Evolutionary conservation across 1,284 basidiomycete species (phyloP).

Genomic region (Apiotrichum akiyoshidainum): DNA sequence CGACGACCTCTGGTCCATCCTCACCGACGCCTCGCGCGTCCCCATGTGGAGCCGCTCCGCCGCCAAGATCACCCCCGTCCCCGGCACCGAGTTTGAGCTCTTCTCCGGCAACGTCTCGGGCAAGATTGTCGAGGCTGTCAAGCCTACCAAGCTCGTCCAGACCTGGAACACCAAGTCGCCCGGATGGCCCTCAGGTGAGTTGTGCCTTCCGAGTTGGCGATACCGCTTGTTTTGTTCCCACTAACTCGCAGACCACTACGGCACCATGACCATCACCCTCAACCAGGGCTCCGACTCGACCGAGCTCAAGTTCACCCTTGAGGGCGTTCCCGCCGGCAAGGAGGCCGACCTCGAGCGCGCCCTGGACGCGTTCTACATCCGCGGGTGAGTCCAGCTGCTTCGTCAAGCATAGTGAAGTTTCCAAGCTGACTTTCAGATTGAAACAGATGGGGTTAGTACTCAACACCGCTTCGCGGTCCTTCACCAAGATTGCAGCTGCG

Average conservation of each 20-base stretch:
- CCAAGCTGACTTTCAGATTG: conserved; percentile 26
- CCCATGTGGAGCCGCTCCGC: conserved; percentile 85
- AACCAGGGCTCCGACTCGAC: conserved; percentile 81
- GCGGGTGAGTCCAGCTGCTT: conserved; percentile 39
- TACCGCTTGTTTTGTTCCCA: too few species aligned
- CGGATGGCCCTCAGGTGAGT: conserved; percentile 77
- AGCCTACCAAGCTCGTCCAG: conserved; percentile 77
- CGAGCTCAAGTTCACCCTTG: conserved; percentile 61
- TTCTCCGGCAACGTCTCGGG: conserved; percentile 89
- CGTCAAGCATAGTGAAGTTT: too few species aligned
- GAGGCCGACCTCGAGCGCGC: conserved; percentile 81
- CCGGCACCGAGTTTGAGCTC: conserved; percentile 71
- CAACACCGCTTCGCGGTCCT: conserved; percentile 35
- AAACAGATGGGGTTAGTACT: conserved; percentile 52
- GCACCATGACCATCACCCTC: conserved; percentile 75
- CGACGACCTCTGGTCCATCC: conserved; percentile 76
- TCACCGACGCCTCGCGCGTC: conserved; percentile 84
- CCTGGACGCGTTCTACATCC: conserved; percentile 64
- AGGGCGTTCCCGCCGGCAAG: conserved; percentile 78
- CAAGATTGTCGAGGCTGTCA: conserved; percentile 71
- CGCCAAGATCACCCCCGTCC: conserved; percentile 70
- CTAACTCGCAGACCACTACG: conserved; percentile 63
- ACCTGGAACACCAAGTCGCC: conserved; percentile 84
- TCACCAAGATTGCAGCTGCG: conserved; percentile 4
- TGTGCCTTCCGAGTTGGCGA: too few species aligned